A percentile compares a stretch with the other conserved stretches of the same genome.
These are phyloP conservation scores for Rhodomyrtus tomentosa DNA, from an alignment of 345 rosid genomes.

Conservation along the genomic window DNA sequence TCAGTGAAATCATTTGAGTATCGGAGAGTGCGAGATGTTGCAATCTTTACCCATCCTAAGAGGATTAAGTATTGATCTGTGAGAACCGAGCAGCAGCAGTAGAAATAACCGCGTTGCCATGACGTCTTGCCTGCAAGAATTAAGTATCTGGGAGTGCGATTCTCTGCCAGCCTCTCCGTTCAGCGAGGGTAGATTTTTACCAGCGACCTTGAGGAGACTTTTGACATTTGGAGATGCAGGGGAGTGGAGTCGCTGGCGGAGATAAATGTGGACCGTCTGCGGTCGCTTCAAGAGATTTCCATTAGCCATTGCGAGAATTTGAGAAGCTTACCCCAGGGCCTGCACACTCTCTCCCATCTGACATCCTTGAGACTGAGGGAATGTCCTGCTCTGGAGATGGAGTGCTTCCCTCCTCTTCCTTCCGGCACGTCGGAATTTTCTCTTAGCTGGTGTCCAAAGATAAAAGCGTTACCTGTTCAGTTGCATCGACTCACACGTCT, in stretches of 20 bases:
- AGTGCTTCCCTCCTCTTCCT: not conserved
- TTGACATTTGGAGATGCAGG: rapidly evolving
- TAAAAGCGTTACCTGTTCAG: not conserved
- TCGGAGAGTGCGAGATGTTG: rapidly evolving
- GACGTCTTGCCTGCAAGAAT: not conserved
- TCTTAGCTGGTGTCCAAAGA: not conserved
- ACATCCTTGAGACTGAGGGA: rapidly evolving
- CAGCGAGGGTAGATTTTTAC: not conserved
- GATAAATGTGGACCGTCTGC: rapidly evolving
- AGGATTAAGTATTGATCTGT: not conserved
- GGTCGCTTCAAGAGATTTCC: not conserved
- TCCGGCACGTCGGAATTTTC: rapidly evolving
- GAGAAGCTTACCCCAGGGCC: not conserved
- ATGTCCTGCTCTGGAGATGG: not conserved
- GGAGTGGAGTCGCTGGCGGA: not conserved
- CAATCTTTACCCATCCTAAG: rapidly evolving
- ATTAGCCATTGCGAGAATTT: not conserved
- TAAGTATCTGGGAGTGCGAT: rapidly evolving
- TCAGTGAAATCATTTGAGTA: not conserved
- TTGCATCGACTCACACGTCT: not conserved
- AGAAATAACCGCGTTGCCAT: not conserved
- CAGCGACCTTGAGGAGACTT: not conserved
- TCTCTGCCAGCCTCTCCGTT: not conserved
- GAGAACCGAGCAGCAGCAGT: not conserved
- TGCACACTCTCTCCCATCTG: not conserved